A percentile compares a stretch with the other conserved stretches of the same genome.
phyloP scores from a whole-genome alignment of 306 rosid species.

The Citrullus colocynthis region DNA sequence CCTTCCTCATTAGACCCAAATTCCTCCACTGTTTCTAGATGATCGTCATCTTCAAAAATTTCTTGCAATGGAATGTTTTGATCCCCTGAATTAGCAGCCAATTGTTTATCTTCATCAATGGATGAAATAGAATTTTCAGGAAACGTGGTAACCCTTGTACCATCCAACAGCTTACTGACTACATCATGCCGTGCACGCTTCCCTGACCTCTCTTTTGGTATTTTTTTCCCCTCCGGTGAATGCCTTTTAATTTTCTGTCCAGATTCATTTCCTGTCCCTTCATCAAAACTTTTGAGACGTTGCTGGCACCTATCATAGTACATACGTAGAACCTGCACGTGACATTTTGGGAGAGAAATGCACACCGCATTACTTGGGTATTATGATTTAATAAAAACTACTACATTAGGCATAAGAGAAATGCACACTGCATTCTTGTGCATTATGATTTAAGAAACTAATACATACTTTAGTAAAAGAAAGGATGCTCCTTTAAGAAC shows the following conservation, averaged over 20 bases:
- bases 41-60: slow-evolving; percentile 31
- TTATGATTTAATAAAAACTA: neutral
- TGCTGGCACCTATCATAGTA: slow-evolving; percentile 43
- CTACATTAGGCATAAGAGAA: neutral
- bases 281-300: slow-evolving; percentile 31
- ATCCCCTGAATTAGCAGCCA: slow-evolving; percentile 26
- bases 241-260: slow-evolving; percentile 13
- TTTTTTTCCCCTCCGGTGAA: slow-evolving; percentile 27
- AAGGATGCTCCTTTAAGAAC: neutral
- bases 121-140: slow-evolving; percentile 18
- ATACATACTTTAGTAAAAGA: neutral
- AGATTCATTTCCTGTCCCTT: slow-evolving; percentile 23
- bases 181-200: slow-evolving; percentile 34
- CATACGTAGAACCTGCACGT: slow-evolving; percentile 64
- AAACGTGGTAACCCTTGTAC: slow-evolving; percentile 7
- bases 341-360: neutral
- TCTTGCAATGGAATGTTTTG: slow-evolving; percentile 18
- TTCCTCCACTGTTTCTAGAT: slow-evolving; percentile 22
- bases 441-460: neutral
- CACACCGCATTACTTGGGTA: neutral
- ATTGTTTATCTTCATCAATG: slow-evolving; percentile 23
- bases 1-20: slow-evolving; percentile 22
- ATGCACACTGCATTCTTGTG: neutral
- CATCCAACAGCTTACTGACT: slow-evolving; percentile 22
- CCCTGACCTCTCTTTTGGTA: slow-evolving; percentile 28